Conservation (phyloP, 192 early-diverging fungal species). For the Linnemannia exigua region DNA sequence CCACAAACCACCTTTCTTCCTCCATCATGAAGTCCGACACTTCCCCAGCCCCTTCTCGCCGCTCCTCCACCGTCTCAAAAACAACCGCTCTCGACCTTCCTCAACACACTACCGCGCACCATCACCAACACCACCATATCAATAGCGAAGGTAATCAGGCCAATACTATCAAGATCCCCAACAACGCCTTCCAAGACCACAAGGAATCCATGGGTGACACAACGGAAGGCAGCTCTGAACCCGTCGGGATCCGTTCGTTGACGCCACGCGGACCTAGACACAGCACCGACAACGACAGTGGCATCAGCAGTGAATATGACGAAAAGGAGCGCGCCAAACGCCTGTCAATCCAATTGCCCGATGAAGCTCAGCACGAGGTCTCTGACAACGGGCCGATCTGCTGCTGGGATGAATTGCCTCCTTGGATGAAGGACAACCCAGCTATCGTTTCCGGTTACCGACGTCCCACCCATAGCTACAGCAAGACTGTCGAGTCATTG, state of each 20-base stretch:
- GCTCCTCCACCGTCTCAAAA: constrained; percentile 22
- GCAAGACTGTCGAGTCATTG: constrained; percentile 25
- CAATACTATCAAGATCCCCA: not conserved
- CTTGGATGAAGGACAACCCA: constrained; percentile 55
- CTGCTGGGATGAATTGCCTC: constrained; percentile 44
- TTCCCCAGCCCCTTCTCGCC: constrained; percentile 21
- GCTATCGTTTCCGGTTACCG: constrained; percentile 46
- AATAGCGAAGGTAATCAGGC: not conserved
- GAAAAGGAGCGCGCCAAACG: constrained; percentile 8
- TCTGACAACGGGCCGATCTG: constrained; percentile 19
- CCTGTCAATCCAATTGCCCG: not conserved
- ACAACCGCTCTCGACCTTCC: constrained; percentile 19
- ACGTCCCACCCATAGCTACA: constrained; percentile 37
- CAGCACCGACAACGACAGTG: constrained; percentile 4
- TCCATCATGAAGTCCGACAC: constrained; percentile 2
- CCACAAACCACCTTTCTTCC: not conserved
- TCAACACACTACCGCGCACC: not conserved
- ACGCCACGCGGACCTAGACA: not conserved
- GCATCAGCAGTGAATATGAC: constrained; percentile 14
- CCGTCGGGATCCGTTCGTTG: constrained; percentile 17
- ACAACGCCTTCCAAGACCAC: not conserved
- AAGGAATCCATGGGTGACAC: not conserved
- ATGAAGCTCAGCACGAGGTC: constrained; percentile 2
- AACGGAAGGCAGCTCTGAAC: not conserved
- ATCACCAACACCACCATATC: constrained; percentile 13